Evolutionary conservation across 345 rosid genomes (phyloP).

Genomic region (Pistacia atlantica): DNA sequence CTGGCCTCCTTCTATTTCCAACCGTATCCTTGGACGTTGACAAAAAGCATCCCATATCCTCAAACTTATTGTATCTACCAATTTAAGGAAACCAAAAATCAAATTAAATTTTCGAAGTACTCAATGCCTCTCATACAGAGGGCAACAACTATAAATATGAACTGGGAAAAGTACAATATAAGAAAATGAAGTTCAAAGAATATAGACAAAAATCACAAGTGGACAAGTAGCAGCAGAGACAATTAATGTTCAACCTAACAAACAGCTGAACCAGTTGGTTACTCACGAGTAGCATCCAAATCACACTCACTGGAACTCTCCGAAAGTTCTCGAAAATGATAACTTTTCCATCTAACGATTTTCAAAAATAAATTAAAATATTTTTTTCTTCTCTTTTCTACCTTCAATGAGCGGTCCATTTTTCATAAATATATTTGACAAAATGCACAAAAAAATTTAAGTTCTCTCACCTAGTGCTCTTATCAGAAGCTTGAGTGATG

Average conservation of each 20-base stretch:
- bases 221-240: conserved; percentile 27
- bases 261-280: conserved; percentile 53
- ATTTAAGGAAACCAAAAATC: conserved; percentile 22
- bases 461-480: conserved; percentile 36
- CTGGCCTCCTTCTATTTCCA: conserved; percentile 82
- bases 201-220: conserved; percentile 28
- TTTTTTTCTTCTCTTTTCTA: background rate
- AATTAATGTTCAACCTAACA: conserved; percentile 70
- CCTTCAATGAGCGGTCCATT: conserved; percentile 6
- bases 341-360: conserved; percentile 23
- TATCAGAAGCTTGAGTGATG: conserved; percentile 33
- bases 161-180: conserved; percentile 2
- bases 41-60: conserved; percentile 89
- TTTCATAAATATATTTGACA: background rate
- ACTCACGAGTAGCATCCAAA: conserved; percentile 68
- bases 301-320: conserved; percentile 42
- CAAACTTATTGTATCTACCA: conserved; percentile 33
- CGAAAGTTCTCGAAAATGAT: conserved; percentile 33
- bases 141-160: conserved; percentile 18
- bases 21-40: conserved; percentile 80
- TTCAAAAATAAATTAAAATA: conserved; percentile 19
- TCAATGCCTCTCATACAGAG: conserved; percentile 9
- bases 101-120: background rate
- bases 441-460: conserved; percentile 20
- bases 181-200: conserved; percentile 22